Evolutionary conservation across 139 green algal genomes (phyloP), one percentile per base, ranked within the genome.

Genomic region (Chlorella ohadii): DNA sequence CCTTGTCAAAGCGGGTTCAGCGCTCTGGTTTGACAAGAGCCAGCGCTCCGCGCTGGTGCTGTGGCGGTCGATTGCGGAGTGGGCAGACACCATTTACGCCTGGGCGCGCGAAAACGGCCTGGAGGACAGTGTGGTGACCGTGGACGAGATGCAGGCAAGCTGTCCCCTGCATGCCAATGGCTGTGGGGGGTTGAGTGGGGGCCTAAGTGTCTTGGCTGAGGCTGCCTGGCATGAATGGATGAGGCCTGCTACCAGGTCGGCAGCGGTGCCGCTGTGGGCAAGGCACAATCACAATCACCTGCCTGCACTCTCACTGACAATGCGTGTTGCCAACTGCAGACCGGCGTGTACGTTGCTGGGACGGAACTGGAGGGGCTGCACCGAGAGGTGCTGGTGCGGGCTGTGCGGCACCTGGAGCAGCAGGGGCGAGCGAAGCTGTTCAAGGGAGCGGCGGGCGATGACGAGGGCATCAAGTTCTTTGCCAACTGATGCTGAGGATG

Each of bases 381-480:
- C 34, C 83, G 78, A 2, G 93, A 95, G 79, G 67, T 96, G 36
- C 73, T 96, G 31, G 16, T 90, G 65, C 78, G 82, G 17, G 90
- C 86, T 13, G 55, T 96, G 9, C 78, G 82, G 59, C n/a, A 90
- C 17, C 73, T 96, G 73, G 93, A 96, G 83, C 25, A 76, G 28
- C 87, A 90, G 81, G 91, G 93, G 28, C 91, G 90, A 66, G 91
- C 91, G 72, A 94, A 87, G 89, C 63, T 94, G 31, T 96, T 96
- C 88, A 89, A 88, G 57, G 93, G 93, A 0, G 72, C 70, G 17
- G 87, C 84, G 11, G 80, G 84, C 2, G 93, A 93, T 33, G 93
- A 96, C 16, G 89, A 92, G 56, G 93, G 93, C 28, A 87, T 96
- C 65, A 96, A 96, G 86, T 95, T 96, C 41, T 82, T 82, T 22